Base-by-base conservation (phyloP, 2,329 filamentous ascomycete species). In the Trichoderma arundinaceum region DNA sequence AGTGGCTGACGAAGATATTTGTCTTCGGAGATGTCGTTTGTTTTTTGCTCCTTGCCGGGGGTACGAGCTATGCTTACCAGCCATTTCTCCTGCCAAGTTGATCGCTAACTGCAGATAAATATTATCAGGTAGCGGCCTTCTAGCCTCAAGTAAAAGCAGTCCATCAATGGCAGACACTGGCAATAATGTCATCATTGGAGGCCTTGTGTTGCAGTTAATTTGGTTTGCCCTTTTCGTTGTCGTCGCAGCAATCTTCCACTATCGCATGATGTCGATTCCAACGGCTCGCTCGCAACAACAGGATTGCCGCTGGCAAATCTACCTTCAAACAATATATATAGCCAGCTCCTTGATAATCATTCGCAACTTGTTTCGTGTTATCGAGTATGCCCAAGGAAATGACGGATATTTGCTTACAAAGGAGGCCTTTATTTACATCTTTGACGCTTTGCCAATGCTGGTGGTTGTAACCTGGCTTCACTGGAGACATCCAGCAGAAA, bases 191-290 rank as follows among this genome's bases (percentile, higher is more conserved):
- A 81, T 89, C n/a, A 74, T 88, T 7, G 81, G 70, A 1, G 87
- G 87, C 1, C 75, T 90, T 2, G 72, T 84, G 38, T 72, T 88
- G 15, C 87, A 90, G 71, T 78, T 90, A 28, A 44, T 85, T 48
- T 80, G 85, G 64, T 88, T 89, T 67, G 79, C 78, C 22, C 74
- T 88, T 41, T 90, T 89, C 70, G 74, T 84, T 41, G 64, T 80
- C 4, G 80, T 81, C 1, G 79, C 83, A 0, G 68, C 79, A 2
- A 66, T 83, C 0, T 87, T 87, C 74, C 81, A 88, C 68, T 59
- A 68, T n/a, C 72, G 77, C 19, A 71, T 76, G 67, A 57, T 66
- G 1, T 39, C 66, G 46, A 52, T 59, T 13, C 54, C 57, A 38
- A 53, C 60, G 32, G 28, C n/a, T 19, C 15, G 65, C 12, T 51